Conservation (phyloP, 2,329 filamentous ascomycete genomes). For the Aspergillus novoparasiticus region DNA sequence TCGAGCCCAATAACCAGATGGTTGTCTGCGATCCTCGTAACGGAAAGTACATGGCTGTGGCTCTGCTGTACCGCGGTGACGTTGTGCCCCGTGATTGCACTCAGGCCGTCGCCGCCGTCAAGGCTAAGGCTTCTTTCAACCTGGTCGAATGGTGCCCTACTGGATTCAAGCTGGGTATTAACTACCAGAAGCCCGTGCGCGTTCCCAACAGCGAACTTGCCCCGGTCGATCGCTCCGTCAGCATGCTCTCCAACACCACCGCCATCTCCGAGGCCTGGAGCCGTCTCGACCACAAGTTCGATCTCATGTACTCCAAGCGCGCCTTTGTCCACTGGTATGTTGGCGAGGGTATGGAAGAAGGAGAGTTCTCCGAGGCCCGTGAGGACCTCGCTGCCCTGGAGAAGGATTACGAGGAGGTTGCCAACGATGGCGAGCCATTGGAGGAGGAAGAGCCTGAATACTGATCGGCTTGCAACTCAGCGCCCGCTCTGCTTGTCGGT, state of each 20-base stretch:
- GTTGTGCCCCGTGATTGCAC: conserved; percentile 65
- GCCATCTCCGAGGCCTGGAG: conserved; percentile 68
- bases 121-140: conserved; percentile 66
- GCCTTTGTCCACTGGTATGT: conserved; percentile 77
- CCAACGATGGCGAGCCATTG: conserved; percentile 66
- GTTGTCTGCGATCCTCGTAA: conserved; percentile 68
- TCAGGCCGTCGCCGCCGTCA: conserved; percentile 62
- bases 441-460: conserved; percentile 56
- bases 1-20: conserved; percentile 71
- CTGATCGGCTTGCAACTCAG: conserved; percentile 21
- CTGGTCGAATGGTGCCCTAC: conserved; percentile 71
- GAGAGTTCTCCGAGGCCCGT: conserved; percentile 83
- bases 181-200: conserved; percentile 61
- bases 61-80: conserved; percentile 67
- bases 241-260: conserved; percentile 69
- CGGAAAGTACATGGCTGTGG: conserved; percentile 71
- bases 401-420: conserved; percentile 86
- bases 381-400: conserved; percentile 84
- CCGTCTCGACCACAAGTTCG: conserved; percentile 67
- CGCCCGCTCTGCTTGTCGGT: conserved; percentile 11
- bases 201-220: conserved; percentile 58
- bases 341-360: conserved; percentile 90
- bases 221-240: conserved; percentile 56
- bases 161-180: conserved; percentile 70
- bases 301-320: conserved; percentile 70